phyloP scores from a whole-genome alignment of 228 moss, liverwort and hornwort genomes.

The Sphagnum magellanicum region DNA sequence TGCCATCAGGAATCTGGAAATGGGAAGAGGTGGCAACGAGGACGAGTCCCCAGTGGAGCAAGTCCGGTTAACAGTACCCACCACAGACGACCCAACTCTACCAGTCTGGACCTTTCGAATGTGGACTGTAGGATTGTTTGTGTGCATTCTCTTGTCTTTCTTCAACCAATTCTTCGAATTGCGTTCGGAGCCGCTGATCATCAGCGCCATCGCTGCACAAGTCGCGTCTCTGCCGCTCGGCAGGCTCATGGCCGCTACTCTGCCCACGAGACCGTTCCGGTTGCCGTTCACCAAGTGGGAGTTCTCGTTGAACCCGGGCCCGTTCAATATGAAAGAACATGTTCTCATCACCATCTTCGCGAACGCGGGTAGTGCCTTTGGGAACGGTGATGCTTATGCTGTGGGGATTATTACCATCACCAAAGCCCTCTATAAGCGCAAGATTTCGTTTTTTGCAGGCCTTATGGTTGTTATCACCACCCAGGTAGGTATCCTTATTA shows the following conservation, averaged over 20 bases:
- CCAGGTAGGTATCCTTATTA: constrained; percentile 12
- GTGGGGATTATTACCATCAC: constrained; percentile 11
- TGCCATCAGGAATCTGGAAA: background rate
- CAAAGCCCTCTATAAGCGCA: constrained; percentile 31
- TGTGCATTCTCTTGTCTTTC: constrained; percentile 23
- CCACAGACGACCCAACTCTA: constrained; percentile 23
- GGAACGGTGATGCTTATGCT: constrained; percentile 27
- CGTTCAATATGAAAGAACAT: constrained; percentile 42
- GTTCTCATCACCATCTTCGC: constrained; percentile 35
- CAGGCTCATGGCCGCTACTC: constrained; percentile 24
- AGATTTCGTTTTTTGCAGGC: constrained; percentile 18
- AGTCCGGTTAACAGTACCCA: constrained; percentile 34
- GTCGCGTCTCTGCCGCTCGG: constrained; percentile 30
- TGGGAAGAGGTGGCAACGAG: background rate
- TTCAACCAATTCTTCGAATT: constrained; percentile 30
- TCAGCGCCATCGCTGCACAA: constrained; percentile 27
- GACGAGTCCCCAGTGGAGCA: constrained; percentile 28
- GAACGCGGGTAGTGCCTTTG: constrained; percentile 29
- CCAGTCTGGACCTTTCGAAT: constrained; percentile 37
- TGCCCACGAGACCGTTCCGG: constrained; percentile 11
- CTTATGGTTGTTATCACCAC: constrained; percentile 28
- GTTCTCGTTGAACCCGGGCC: constrained; percentile 32
- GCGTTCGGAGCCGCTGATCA: constrained; percentile 25
- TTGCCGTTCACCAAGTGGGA: constrained; percentile 17
- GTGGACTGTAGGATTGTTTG: constrained; percentile 16